Evolutionary conservation across 345 rosid genomes (phyloP).

Genomic region (Odontarrhena argentea): DNA sequence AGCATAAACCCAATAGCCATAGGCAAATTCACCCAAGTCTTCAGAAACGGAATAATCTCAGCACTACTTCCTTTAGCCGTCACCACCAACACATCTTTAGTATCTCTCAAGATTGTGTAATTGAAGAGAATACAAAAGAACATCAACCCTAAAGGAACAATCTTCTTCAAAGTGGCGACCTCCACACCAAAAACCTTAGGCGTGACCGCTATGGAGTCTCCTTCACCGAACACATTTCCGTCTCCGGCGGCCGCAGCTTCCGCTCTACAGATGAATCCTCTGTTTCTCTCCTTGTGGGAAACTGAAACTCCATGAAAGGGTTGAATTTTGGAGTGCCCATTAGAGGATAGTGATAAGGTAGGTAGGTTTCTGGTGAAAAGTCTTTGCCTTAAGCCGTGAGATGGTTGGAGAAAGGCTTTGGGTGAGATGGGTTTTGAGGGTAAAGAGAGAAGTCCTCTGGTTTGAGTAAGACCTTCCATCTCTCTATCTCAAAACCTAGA

Average conservation of each 20-base stretch:
- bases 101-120: slow-evolving; percentile 95
- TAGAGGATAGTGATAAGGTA: slow-evolving; percentile 64
- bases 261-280: slow-evolving; percentile 74
- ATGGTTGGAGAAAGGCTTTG: slow-evolving; percentile 52
- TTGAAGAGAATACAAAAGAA: slow-evolving; percentile 94
- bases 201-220: slow-evolving; percentile 38
- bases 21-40: slow-evolving; percentile 98
- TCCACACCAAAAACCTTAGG: slow-evolving; percentile 78
- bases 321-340: slow-evolving; percentile 46
- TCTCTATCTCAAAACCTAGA: slow-evolving; percentile 42
- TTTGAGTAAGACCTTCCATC: slow-evolving; percentile 79
- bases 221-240: slow-evolving; percentile 52
- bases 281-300: slow-evolving; percentile 49
- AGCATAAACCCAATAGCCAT: slow-evolving; percentile 98
- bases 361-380: slow-evolving; percentile 54
- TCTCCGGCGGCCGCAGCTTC: slow-evolving; percentile 79
- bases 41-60: slow-evolving; percentile 92
- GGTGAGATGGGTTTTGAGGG: slow-evolving; percentile 61
- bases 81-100: slow-evolving; percentile 95
- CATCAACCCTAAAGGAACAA: slow-evolving; percentile 90
- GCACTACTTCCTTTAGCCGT: slow-evolving; percentile 97
- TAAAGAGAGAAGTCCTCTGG: slow-evolving; percentile 76
- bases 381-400: slow-evolving; percentile 72
- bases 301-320: slow-evolving; percentile 45
- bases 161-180: slow-evolving; percentile 68